Evolutionary conservation across 2,329 filamentous ascomycete genomes (phyloP).

Genomic region (Alternaria ventricosa): DNA sequence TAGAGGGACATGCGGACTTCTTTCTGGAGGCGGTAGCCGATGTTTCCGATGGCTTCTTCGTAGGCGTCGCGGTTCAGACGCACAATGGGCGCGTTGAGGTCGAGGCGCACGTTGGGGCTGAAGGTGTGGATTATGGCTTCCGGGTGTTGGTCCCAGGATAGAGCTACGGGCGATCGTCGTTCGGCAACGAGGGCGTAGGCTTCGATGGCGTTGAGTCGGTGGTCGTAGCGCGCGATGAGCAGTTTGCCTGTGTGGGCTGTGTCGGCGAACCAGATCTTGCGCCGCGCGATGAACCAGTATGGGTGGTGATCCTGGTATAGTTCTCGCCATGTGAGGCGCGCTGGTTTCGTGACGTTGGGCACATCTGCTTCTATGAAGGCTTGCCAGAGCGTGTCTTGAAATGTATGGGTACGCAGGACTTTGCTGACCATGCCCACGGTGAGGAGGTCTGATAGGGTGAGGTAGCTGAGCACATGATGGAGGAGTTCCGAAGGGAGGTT

Average conservation of each 20-base stretch:
- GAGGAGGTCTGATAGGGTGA: conserved; percentile 70
- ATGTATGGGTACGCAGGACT: conserved; percentile 63
- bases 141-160: conserved; percentile 69
- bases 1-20: conserved; percentile 59
- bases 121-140: conserved; percentile 76
- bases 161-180: conserved; percentile 60
- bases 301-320: conserved; percentile 78
- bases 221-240: conserved; percentile 78
- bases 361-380: conserved; percentile 72
- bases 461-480: conserved; percentile 70
- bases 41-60: conserved; percentile 23
- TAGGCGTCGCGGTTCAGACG: conserved; percentile 47
- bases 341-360: conserved; percentile 52
- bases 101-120: conserved; percentile 71
- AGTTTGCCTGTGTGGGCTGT: conserved; percentile 74
- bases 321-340: conserved; percentile 70
- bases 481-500: conserved; percentile 77
- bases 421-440: conserved; percentile 67
- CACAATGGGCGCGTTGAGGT: conserved; percentile 74
- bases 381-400: conserved; percentile 75
- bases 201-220: conserved; percentile 75
- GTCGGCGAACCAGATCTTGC: conserved; percentile 88
- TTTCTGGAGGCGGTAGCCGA: conserved; percentile 54
- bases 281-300: conserved; percentile 81
- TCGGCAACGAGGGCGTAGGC: conserved; percentile 77